phyloP scores from a whole-genome alignment of 768 basidiomycete species.

The Rhizopogon vinicolor region DNA sequence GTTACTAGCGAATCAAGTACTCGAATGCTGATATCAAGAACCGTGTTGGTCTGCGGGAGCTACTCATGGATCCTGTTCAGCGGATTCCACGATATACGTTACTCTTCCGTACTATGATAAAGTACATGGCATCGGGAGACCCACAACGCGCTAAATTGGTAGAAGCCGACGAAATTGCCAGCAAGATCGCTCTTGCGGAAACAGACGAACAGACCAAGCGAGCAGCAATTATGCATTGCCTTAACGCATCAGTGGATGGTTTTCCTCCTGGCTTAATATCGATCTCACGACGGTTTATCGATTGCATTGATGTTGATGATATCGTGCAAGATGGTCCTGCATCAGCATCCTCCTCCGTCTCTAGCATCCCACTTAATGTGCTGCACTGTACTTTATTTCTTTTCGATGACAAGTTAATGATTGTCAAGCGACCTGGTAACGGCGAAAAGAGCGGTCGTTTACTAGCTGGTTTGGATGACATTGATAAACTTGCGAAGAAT shows the following conservation, averaged over 20 bases:
- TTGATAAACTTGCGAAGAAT: constrained; percentile 67
- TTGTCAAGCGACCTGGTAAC: constrained; percentile 79
- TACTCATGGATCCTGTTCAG: constrained; percentile 95
- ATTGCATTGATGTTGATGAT: constrained; percentile 93
- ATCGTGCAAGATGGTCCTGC: constrained; percentile 43
- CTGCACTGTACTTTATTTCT: constrained; percentile 88
- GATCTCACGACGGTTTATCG: constrained; percentile 81
- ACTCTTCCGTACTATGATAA: constrained; percentile 88
- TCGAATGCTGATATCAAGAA: constrained; percentile 67
- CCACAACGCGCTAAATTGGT: constrained; percentile 72
- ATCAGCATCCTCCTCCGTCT: constrained; percentile 38
- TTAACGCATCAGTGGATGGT: constrained; percentile 80
- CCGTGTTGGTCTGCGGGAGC: constrained; percentile 83
- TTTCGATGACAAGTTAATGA: constrained; percentile 91
- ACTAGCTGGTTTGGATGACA: constrained; percentile 72
- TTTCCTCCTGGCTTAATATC: constrained; percentile 92
- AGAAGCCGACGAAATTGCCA: constrained; percentile 85
- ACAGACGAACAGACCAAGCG: constrained; percentile 89
- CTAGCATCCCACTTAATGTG: constrained; percentile 36
- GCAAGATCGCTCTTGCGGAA: constrained; percentile 88
- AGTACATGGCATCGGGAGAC: constrained; percentile 78
- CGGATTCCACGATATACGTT: constrained; percentile 93
- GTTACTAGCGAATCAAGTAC: constrained; percentile 77
- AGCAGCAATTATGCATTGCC: constrained; percentile 82
- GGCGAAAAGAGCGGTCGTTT: constrained; percentile 71